Evolutionary conservation across 805 yeast genomes (phyloP).

Genomic region (Candida lessepsii): DNA sequence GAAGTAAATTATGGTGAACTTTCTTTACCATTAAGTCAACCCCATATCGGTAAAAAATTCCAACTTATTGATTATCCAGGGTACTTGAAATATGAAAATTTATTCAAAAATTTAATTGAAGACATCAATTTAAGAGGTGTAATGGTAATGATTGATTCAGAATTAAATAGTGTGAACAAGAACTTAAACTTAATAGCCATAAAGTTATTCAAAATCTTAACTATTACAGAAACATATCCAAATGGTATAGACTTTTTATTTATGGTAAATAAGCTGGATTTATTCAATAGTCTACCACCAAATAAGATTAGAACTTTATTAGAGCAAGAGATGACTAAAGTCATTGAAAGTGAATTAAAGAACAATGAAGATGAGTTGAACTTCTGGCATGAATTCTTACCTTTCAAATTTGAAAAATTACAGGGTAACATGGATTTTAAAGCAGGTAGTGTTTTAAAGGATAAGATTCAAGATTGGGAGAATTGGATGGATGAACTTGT

Average conservation of each 20-base stretch:
- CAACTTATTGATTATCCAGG: constrained; percentile 85
- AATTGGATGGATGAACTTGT: constrained; percentile 79
- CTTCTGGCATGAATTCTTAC: constrained; percentile 40
- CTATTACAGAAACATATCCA: constrained; percentile 59
- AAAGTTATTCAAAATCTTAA: constrained; percentile 57
- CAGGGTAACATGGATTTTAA: constrained; percentile 72
- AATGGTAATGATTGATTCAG: constrained; percentile 73
- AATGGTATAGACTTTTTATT: constrained; percentile 73
- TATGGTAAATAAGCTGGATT: constrained; percentile 83
- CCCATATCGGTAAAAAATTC: constrained; percentile 35
- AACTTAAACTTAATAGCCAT: constrained; percentile 46
- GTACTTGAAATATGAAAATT: constrained; percentile 67
- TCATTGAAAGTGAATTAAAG: constrained; percentile 46
- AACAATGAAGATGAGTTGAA: constrained; percentile 40
- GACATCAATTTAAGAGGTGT: constrained; percentile 58
- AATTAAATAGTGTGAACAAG: constrained; percentile 46
- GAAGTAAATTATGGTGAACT: constrained; percentile 33
- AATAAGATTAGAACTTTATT: constrained; percentile 56
- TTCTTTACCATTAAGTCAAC: constrained; percentile 33
- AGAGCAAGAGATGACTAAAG: constrained; percentile 60
- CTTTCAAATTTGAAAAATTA: constrained; percentile 62
- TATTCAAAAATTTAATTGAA: constrained; percentile 50
- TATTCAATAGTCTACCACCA: constrained; percentile 77
- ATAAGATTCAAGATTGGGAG: constrained; percentile 58
- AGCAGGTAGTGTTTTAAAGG: constrained; percentile 69